These are phyloP conservation scores for Tulasnella sp. DNA, from an alignment of 768 basidiomycete species.

Conservation along the genomic window DNA sequence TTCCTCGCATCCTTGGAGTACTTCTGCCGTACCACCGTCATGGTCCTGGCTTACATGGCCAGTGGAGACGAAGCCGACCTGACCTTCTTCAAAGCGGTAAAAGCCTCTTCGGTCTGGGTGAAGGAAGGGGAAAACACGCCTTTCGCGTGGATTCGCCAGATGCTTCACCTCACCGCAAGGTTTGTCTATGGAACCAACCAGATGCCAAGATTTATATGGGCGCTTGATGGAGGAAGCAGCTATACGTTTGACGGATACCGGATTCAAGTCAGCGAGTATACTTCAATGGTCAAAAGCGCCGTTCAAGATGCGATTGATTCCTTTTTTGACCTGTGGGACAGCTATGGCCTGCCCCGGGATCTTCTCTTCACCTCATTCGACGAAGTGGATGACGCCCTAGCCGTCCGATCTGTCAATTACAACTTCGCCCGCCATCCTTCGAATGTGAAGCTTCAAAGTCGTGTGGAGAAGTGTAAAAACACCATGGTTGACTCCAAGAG, in stretches of 20 bases:
- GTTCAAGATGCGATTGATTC: background rate
- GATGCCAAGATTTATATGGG: background rate
- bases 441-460: background rate
- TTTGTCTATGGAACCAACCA: background rate
- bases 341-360: background rate
- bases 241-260: background rate
- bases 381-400: background rate
- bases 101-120: background rate
- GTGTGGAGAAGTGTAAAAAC: background rate
- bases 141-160: background rate
- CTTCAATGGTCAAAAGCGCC: background rate
- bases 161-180: background rate
- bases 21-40: background rate
- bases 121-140: background rate
- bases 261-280: background rate
- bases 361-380: background rate
- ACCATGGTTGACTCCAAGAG: background rate
- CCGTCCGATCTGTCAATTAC: background rate
- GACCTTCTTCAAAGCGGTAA: background rate
- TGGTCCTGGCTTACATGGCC: background rate
- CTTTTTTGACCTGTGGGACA: background rate
- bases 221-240: background rate
- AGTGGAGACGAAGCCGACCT: background rate
- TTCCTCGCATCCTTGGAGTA: background rate
- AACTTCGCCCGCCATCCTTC: background rate